Percentiles rank a stretch among this genome's conserved stretches.
phyloP scores from a whole-genome alignment of 495 filamentous ascomycete genomes.

The Peziza echinospora region DNA sequence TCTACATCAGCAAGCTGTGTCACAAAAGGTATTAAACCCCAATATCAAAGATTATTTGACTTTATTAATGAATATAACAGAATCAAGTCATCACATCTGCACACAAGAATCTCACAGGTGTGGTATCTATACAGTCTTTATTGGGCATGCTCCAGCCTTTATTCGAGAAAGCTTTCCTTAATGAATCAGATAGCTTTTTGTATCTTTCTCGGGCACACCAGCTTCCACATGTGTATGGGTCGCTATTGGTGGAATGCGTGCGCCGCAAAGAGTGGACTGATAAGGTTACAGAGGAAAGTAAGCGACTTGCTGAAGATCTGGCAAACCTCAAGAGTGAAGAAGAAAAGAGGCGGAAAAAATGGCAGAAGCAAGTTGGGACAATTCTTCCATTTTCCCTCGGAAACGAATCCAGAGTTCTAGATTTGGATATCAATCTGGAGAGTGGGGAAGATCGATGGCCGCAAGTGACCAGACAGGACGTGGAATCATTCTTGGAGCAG shows the following conservation, averaged over 20 bases:
- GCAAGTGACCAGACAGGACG: constrained; percentile 34
- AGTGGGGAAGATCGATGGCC: constrained; percentile 51
- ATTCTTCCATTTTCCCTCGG: constrained; percentile 22
- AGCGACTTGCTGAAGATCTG: constrained; percentile 74
- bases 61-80: constrained; percentile 15
- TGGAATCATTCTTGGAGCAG: constrained; percentile 41
- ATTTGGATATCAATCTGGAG: constrained; percentile 32
- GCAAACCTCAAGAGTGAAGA: constrained; percentile 80
- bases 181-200: constrained; percentile 51
- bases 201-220: constrained; percentile 51
- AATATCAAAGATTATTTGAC: neutral
- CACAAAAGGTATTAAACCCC: constrained; percentile 24
- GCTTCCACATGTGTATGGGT: constrained; percentile 73
- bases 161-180: constrained; percentile 42
- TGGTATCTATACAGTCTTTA: constrained; percentile 53
- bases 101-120: constrained; percentile 50
- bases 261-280: constrained; percentile 74
- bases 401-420: neutral
- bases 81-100: constrained; percentile 36
- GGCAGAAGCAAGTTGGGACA: constrained; percentile 57
- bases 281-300: constrained; percentile 66
- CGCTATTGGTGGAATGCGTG: constrained; percentile 64
- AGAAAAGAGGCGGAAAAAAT: constrained; percentile 64
- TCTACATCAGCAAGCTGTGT: constrained; percentile 41
- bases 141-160: constrained; percentile 46